phyloP scores from a whole-genome alignment of 768 basidiomycete species.

The Lyophyllum shimeji region DNA sequence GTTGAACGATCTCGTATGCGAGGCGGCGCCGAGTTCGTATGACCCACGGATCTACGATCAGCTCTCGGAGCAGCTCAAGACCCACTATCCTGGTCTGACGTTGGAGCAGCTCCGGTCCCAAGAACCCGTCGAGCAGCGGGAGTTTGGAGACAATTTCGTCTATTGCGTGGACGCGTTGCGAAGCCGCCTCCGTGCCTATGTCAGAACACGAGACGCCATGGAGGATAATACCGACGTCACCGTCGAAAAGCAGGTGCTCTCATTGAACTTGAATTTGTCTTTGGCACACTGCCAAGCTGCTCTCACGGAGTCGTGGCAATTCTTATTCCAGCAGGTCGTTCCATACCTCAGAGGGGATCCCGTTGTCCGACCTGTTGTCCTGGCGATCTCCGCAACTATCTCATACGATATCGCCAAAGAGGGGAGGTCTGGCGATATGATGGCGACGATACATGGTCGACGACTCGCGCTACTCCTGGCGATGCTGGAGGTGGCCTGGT shows the following conservation, averaged over 20 bases:
- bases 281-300: slow-evolving; percentile 76
- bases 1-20: slow-evolving; percentile 62
- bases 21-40: slow-evolving; percentile 71
- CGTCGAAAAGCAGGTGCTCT: slow-evolving; percentile 60
- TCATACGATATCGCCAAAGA: slow-evolving; percentile 70
- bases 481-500: slow-evolving; percentile 81
- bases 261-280: slow-evolving; percentile 87
- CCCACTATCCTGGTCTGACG: slow-evolving; percentile 56
- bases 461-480: slow-evolving; percentile 73
- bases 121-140: slow-evolving; percentile 63
- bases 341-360: slow-evolving; percentile 64
- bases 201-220: slow-evolving; percentile 35
- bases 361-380: slow-evolving; percentile 51
- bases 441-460: slow-evolving; percentile 76
- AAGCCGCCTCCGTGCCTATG: slow-evolving; percentile 57
- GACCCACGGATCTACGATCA: slow-evolving; percentile 71
- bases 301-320: slow-evolving; percentile 77
- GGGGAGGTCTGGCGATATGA: slow-evolving; percentile 76
- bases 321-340: slow-evolving; percentile 60
- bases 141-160: slow-evolving; percentile 77
- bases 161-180: slow-evolving; percentile 66
- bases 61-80: slow-evolving; percentile 47
- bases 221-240: slow-evolving; percentile 43
- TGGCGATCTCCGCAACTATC: slow-evolving; percentile 60
- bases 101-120: slow-evolving; percentile 65